Base-by-base conservation (phyloP, 2,329 filamentous ascomycete species). In the Monilinia laxa region DNA sequence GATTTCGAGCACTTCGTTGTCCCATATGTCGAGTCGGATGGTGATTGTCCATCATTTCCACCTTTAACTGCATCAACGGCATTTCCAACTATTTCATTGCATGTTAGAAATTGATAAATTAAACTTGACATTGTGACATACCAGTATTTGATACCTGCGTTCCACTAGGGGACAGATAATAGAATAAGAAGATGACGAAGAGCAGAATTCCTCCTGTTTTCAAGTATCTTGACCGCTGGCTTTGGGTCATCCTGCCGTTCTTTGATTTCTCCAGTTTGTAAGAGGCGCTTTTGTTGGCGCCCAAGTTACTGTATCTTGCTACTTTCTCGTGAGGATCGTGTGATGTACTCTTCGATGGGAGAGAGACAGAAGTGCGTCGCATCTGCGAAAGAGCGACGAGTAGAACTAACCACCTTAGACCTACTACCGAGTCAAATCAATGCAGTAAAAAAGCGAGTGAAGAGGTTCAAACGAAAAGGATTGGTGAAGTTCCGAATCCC, bases 1-100 rank as follows among this genome's bases (percentile, higher is more conserved):
- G 95, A 92, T 77, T 89, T 91, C 68, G 88, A 87, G 84, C 95
- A 99, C 80, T 87, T 90, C 54, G 85, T 83, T 70, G 90, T 88
- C 72, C 85, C 85, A 74, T 88, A 84, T 11, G 87, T 86, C 35
- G 84, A 81, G 74, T 91, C 87, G 62, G 82, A 78, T 45, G 85
- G 82, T 1, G 77, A 76, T 75, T 89, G 86, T 70, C 85, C 85
- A 69, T 80, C 76, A 25, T 68, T 45, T 70, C 67, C 74, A 53
- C 67, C 70, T 52, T 65, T 65, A 18, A 65, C 55, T 65, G 23
- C 25, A 62, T 62, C 64, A 23, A 60, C 55, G 66, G 73, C 69
- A 55, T 64, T 67, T 51, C 69, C 58, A 28, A 67, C 74, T 74
- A 38, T 23, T 66, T 20, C 38, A 49, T 23, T 66, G 20, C 38